Conservation (phyloP, 2,329 filamentous ascomycete species). For the Thelonectria rubi region DNA sequence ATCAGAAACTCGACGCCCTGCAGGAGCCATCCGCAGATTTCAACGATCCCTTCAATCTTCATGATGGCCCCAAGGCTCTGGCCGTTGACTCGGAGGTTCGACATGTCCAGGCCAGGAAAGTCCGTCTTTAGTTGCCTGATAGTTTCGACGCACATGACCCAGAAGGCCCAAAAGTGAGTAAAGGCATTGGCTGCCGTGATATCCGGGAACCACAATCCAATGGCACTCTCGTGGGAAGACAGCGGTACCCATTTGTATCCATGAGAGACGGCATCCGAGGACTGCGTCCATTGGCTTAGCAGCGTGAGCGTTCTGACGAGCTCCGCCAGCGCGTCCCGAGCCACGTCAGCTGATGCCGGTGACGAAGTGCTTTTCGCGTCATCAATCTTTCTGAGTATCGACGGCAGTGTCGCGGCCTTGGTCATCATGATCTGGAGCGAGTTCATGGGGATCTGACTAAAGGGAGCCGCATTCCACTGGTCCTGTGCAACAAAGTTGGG, state of each 20-base stretch:
- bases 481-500: constrained; percentile 18
- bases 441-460: constrained; percentile 9
- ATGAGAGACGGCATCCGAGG: constrained; percentile 2
- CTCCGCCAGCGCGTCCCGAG: background rate
- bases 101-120: background rate
- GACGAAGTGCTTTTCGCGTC: background rate
- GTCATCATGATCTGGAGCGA: constrained; percentile 24
- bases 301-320: background rate
- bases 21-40: constrained; percentile 43
- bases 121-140: constrained; percentile 21
- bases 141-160: constrained; percentile 47
- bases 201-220: constrained; percentile 44
- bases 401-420: constrained; percentile 2
- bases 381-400: constrained; percentile 12
- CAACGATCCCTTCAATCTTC: constrained; percentile 2
- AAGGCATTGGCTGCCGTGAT: constrained; percentile 50
- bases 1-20: constrained; percentile 50
- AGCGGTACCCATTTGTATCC: background rate
- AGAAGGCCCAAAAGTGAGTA: constrained; percentile 51
- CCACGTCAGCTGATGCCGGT: background rate
- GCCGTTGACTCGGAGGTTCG: background rate
- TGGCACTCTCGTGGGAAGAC: background rate
- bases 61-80: background rate
- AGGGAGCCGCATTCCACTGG: constrained; percentile 20
- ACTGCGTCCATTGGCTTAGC: constrained; percentile 3